Conservation (phyloP, 352 stramenopile genomes). For the Phytophthora lateralis region DNA sequence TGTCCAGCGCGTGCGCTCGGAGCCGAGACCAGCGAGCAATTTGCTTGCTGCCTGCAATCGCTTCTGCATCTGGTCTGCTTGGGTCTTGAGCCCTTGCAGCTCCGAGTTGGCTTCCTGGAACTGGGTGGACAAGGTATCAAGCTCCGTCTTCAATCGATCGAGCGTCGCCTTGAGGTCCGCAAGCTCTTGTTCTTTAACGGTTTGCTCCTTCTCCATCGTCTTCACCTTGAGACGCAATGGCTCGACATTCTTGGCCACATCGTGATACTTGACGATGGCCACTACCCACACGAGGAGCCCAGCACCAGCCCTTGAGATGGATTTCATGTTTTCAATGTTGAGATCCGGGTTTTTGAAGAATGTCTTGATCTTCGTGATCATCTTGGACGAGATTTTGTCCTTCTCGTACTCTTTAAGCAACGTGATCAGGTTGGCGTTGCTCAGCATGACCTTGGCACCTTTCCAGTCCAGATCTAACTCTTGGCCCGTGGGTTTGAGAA, state of each 20-base stretch:
- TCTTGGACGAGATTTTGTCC: conserved; percentile 95
- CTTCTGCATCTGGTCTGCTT: conserved; percentile 96
- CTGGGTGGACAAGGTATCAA: conserved; percentile 91
- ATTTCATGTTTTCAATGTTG: conserved; percentile 96
- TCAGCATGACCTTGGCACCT: conserved; percentile 95
- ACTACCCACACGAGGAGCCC: conserved; percentile 94
- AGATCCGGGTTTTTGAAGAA: conserved; percentile 94
- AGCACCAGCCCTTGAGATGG: conserved; percentile 90
- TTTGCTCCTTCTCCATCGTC: conserved; percentile 93
- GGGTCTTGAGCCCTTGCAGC: conserved; percentile 89
- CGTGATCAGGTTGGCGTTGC: conserved; percentile 90
- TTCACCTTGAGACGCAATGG: conserved; percentile 92
- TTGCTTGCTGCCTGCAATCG: conserved; percentile 92
- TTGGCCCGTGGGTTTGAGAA: conserved; percentile 92
- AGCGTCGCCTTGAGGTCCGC: conserved; percentile 88
- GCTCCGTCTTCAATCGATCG: conserved; percentile 79
- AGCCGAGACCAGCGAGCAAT: conserved; percentile 91
- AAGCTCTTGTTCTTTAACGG: conserved; percentile 89
- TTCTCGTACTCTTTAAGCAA: conserved; percentile 96
- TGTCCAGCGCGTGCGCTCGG: conserved; percentile 92
- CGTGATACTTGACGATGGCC: conserved; percentile 96
- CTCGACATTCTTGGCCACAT: conserved; percentile 95
- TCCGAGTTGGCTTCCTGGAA: conserved; percentile 93
- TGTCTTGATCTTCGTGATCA: conserved; percentile 95
- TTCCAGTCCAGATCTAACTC: conserved; percentile 94